Base-by-base conservation (phyloP, 202 grass and related monocot species). In the Hordeum pubiflorum region DNA sequence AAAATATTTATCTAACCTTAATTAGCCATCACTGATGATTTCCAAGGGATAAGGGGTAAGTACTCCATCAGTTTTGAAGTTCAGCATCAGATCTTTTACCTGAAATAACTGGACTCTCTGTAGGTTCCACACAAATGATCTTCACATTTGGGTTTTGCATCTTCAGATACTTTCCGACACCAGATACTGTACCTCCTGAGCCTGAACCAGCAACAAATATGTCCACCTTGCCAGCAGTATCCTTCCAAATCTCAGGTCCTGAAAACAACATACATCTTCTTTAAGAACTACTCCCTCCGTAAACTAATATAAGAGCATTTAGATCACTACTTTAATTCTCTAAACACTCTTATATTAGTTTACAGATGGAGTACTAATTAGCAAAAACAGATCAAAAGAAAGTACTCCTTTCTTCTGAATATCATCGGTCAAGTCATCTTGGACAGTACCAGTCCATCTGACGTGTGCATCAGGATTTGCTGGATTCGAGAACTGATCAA, bases 221-320 rank as follows among this genome's bases (percentile, higher is more conserved):
- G 69, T 94, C 94, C 18, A 97, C 89, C 76, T 97, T 97, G 34
- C 94, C 89, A 73, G 89, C 92, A 46, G 92, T 93, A 69, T 97
- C 94, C 82, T 89, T 93, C 94, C 94, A 97, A 89, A 97, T 94
- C 69, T 97, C 94, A 40, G 92, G 94, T 14, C 94, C 94, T 97
- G 78, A 71, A 60, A 20, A 40, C 1, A 0, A 0, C 3, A 70
- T 9, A 58, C 22, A 80, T 29, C 31, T 48, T 71, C 10, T 18
- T 71, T 48, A 15, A 43, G 20, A 43, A 20, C 20, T 13, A 68
- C n/a, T n/a, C n/a, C n/a, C n/a, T n/a, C n/a, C n/a, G n/a, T n/a
- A n/a, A n/a, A n/a, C n/a, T n/a, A n/a, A n/a, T n/a, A n/a, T n/a
- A n/a, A n/a, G n/a, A n/a, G n/a, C n/a, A n/a, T n/a, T n/a, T n/a